phyloP scores from a whole-genome alignment of 1,284 basidiomycete genomes.

The Microstroma glucosiphilum region DNA sequence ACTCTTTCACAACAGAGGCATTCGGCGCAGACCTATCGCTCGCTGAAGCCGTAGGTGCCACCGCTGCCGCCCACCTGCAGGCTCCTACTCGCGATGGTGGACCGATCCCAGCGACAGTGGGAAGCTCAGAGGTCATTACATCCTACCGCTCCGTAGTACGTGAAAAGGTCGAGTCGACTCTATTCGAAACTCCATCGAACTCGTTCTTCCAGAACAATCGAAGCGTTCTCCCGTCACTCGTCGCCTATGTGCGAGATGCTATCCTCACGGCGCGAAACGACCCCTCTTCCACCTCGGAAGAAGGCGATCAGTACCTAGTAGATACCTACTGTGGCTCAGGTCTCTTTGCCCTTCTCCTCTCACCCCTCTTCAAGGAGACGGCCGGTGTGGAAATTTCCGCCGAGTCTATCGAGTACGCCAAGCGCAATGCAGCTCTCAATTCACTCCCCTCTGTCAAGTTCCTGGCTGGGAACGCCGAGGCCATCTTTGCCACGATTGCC shows the following conservation, averaged over 20 bases:
- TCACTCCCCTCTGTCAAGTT: conserved; percentile 53
- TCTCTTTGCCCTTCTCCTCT: conserved; percentile 82
- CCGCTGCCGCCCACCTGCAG: conserved; percentile 12
- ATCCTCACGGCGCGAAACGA: conserved; percentile 15
- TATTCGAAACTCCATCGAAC: conserved; percentile 79
- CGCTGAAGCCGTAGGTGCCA: conserved; percentile 12
- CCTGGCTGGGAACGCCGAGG: conserved; percentile 58
- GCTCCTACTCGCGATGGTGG: conserved; percentile 12
- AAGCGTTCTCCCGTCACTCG: conserved; percentile 75
- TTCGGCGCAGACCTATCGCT: conserved; percentile 6
- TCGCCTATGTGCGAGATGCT: conserved; percentile 64
- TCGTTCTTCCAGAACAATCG: conserved; percentile 98
- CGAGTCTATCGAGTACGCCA: conserved; percentile 73
- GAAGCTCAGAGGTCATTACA: conserved; percentile 57
- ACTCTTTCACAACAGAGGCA: conserved; percentile 60
- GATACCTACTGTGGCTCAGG: conserved; percentile 61
- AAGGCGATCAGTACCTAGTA: conserved; percentile 30
- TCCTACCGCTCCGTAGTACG: conserved; percentile 74
- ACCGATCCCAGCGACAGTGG: not conserved
- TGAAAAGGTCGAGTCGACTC: conserved; percentile 71
- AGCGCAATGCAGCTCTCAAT: conserved; percentile 74
- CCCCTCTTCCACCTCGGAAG: conserved; percentile 3
- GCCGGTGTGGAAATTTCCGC: conserved; percentile 75
- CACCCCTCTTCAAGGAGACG: conserved; percentile 68
- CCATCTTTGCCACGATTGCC: conserved; percentile 56